These are phyloP conservation scores for Coprinellus micaceus DNA, from an alignment of 768 basidiomycete genomes.

Conservation along the genomic window DNA sequence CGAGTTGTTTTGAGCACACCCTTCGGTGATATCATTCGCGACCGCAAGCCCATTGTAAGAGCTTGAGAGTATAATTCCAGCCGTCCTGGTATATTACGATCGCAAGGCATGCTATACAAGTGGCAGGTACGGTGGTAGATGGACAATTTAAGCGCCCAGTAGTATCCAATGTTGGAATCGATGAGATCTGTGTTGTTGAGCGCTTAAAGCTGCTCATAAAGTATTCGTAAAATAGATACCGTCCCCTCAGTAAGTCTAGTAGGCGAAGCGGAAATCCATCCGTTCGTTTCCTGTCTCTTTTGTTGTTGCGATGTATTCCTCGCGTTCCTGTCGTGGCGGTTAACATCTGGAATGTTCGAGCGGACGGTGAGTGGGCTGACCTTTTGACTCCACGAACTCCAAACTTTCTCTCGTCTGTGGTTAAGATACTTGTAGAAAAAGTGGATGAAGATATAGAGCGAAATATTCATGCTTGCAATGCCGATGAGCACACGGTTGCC, in stretches of 20 bases:
- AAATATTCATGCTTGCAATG: slow-evolving; percentile 52
- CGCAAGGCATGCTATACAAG: not conserved
- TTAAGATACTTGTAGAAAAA: slow-evolving; percentile 56
- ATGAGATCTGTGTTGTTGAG: too few species aligned
- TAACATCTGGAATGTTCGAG: not conserved
- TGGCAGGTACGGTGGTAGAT: too few species aligned
- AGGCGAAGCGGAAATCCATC: slow-evolving; percentile 61
- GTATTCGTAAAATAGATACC: too few species aligned
- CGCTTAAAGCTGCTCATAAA: too few species aligned
- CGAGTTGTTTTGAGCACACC: slow-evolving; percentile 39
- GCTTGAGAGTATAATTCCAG: too few species aligned
- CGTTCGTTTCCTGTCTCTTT: slow-evolving; percentile 57
- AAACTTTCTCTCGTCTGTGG: slow-evolving; percentile 42
- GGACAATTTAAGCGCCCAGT: too few species aligned
- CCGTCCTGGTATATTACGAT: too few species aligned
- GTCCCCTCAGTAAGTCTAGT: too few species aligned
- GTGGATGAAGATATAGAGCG: slow-evolving; percentile 46
- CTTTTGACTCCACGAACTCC: slow-evolving; percentile 48
- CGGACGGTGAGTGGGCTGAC: slow-evolving; percentile 27
- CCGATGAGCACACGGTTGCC: slow-evolving; percentile 56
- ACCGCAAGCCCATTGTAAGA: too few species aligned
- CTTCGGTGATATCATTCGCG: too few species aligned
- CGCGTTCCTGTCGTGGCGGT: slow-evolving; percentile 40
- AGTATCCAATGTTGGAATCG: too few species aligned
- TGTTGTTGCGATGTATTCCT: slow-evolving; percentile 57